A percentile compares a stretch with the other conserved stretches of the same genome.
These are phyloP conservation scores for Vaccinium vitisidaea DNA, from an alignment of 148 eudicot genomes.

Conservation along the genomic window DNA sequence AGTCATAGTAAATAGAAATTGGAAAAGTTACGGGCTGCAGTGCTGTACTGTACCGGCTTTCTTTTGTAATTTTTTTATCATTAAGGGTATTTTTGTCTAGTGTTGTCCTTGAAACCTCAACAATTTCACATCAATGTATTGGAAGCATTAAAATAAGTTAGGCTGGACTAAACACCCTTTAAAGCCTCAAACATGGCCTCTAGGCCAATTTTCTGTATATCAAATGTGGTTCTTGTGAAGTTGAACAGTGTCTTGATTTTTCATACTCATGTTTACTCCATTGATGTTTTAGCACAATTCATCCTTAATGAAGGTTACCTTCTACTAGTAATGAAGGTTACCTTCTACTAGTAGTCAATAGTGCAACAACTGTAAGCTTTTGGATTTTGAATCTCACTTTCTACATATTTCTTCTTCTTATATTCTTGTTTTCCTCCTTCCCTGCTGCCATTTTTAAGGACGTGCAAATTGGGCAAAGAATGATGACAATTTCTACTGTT, in stretches of 20 bases:
- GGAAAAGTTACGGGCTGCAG: too few species aligned
- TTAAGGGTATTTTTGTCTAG: too few species aligned
- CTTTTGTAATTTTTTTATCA: too few species aligned
- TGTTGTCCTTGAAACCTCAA: too few species aligned
- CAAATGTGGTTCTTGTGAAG: neutral
- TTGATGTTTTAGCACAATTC: slow-evolving; percentile 1
- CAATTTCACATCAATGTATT: too few species aligned
- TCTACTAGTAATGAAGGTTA: neutral
- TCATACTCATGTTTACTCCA: neutral
- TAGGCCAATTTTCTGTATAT: too few species aligned
- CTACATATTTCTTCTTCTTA: neutral
- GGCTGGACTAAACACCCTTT: too few species aligned
- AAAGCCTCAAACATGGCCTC: too few species aligned
- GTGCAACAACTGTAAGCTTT: neutral
- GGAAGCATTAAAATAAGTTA: too few species aligned
- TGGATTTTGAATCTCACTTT: neutral
- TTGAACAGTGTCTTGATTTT: neutral
- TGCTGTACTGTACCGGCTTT: too few species aligned
- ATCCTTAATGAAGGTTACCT: neutral
- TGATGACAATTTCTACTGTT: slow-evolving; percentile 97
- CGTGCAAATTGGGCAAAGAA: slow-evolving; percentile 93
- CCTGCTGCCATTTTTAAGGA: slow-evolving; percentile 44
- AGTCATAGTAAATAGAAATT: too few species aligned
- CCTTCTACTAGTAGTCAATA: neutral
- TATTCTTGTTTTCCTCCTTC: neutral